These are phyloP conservation scores for Dictyostelium citrinum DNA, from an alignment of 78 protist genomes.

Conservation along the genomic window DNA sequence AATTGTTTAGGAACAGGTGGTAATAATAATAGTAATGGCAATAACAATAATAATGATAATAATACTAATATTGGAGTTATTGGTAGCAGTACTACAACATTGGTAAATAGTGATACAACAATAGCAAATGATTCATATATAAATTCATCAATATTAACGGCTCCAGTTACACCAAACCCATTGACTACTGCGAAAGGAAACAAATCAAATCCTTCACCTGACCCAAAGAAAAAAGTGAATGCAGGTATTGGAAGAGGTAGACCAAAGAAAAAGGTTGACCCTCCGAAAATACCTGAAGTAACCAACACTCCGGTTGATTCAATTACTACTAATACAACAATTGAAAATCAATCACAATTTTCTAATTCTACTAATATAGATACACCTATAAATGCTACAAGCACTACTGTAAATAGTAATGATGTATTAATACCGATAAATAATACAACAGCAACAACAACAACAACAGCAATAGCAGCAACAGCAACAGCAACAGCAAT, in stretches of 20 bases:
- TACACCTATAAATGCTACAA: background rate
- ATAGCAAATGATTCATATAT: background rate
- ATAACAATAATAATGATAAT: background rate
- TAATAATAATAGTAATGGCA: background rate
- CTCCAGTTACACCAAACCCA: background rate
- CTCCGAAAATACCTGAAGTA: background rate
- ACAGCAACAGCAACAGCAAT: background rate
- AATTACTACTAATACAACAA: background rate
- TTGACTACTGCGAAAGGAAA: background rate
- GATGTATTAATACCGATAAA: background rate
- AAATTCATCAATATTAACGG: background rate
- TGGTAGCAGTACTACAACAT: background rate
- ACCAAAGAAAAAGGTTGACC: conserved; percentile 45
- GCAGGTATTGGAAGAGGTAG: conserved; percentile 12
- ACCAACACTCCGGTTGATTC: background rate
- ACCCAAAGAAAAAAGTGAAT: conserved; percentile 12
- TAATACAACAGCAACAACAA: background rate
- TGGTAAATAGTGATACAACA: background rate
- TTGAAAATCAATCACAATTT: background rate
- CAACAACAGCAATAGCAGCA: background rate
- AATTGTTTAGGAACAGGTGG: background rate
- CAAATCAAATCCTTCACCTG: background rate
- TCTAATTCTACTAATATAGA: background rate
- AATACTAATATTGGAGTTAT: background rate
- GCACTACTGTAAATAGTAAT: background rate